Conservation (phyloP, 768 basidiomycete genomes). For the Hemileccinum impolitum region DNA sequence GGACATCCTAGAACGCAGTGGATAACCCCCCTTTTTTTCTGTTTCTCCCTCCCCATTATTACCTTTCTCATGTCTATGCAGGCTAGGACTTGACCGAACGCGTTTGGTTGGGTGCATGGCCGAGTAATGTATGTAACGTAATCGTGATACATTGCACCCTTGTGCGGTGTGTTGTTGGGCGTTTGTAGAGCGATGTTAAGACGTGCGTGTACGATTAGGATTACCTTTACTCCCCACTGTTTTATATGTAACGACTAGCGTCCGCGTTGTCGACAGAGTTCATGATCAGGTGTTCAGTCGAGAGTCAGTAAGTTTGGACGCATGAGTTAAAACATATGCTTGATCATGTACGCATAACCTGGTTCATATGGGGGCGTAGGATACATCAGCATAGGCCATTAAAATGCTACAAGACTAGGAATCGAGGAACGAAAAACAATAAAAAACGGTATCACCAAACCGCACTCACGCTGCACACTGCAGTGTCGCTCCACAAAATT, state of each 20-base stretch:
- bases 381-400: slow-evolving; percentile 9
- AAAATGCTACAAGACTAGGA: slow-evolving; percentile 7
- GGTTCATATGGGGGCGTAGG: slow-evolving; percentile 1
- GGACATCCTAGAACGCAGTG: slow-evolving; percentile 20
- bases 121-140: slow-evolving; percentile 19
- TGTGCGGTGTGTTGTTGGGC: slow-evolving; percentile 1
- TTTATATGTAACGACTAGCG: slow-evolving; percentile 12
- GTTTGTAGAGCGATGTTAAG: background rate
- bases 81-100: slow-evolving; percentile 4
- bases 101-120: slow-evolving; percentile 1
- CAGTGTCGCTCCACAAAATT: slow-evolving; percentile 84
- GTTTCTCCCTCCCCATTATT: background rate
- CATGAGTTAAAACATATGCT: background rate
- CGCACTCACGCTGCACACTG: slow-evolving; percentile 45
- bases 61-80: slow-evolving; percentile 1
- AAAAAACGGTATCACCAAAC: background rate
- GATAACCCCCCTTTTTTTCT: background rate
- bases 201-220: slow-evolving; percentile 11
- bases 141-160: slow-evolving; percentile 22
- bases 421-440: background rate
- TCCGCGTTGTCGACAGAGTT: too few relatives aligned
- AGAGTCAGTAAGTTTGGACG: too few relatives aligned
- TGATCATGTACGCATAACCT: background rate
- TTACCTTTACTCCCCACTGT: slow-evolving; percentile 7
- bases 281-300: too few relatives aligned